Percentiles rank a stretch among this genome's conserved stretches.
phyloP scores from a whole-genome alignment of 768 basidiomycete species.

The Leccinum pellstonianum region DNA sequence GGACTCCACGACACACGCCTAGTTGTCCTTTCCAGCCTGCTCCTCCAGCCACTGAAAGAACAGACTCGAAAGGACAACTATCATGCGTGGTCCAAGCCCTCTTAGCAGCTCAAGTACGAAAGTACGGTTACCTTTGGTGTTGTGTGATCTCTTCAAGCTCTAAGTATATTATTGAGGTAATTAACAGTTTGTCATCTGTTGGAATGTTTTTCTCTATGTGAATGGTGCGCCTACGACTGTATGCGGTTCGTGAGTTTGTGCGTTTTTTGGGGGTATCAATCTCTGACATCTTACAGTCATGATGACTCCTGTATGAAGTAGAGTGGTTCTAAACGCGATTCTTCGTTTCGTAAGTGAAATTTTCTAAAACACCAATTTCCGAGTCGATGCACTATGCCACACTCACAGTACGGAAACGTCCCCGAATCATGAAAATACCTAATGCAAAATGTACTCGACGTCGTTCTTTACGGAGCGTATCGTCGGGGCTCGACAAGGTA shows the following conservation, averaged over 20 bases:
- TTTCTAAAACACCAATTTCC: neutral
- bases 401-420: neutral
- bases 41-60: neutral
- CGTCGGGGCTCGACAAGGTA: too few species aligned
- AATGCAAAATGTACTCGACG: too few species aligned
- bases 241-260: neutral
- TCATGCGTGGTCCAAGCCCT: neutral
- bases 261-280: neutral
- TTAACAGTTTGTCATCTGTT: neutral
- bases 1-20: neutral
- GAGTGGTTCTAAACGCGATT: neutral
- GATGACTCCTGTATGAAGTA: too few species aligned
- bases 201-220: neutral
- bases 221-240: neutral
- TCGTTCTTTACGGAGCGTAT: too few species aligned
- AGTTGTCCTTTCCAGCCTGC: neutral
- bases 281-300: neutral
- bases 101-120: neutral
- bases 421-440: neutral
- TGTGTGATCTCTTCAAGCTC: neutral
- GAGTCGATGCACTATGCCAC: neutral
- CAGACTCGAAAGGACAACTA: too few species aligned
- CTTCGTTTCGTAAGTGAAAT: neutral
- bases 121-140: neutral
- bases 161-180: too few species aligned